Conservation (phyloP, 192 early-diverging fungal species). For the Coemansia sp. region DNA sequence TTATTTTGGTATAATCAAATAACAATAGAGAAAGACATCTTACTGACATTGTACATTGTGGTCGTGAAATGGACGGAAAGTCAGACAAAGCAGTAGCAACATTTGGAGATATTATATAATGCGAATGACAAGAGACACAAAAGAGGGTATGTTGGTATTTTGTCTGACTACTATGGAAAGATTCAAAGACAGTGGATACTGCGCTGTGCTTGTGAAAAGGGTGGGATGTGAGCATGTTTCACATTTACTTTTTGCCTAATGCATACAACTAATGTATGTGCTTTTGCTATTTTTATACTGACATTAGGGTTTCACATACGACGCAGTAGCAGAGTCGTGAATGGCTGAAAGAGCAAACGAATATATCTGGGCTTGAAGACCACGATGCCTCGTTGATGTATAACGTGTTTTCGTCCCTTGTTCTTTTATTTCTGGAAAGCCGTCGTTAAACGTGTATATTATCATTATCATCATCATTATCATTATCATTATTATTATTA, state of each 20-base stretch:
- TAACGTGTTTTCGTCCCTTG: background rate
- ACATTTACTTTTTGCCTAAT: background rate
- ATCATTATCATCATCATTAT: too few species aligned
- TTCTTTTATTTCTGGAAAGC: background rate
- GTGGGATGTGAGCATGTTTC: background rate
- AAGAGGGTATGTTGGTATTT: background rate
- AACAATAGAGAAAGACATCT: background rate
- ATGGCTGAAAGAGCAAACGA: background rate
- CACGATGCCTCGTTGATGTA: background rate
- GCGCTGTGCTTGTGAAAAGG: background rate
- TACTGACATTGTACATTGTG: background rate
- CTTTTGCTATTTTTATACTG: background rate
- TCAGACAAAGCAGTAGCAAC: too few species aligned
- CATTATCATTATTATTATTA: too few species aligned
- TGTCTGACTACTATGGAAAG: background rate
- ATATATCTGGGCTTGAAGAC: background rate
- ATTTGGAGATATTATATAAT: background rate
- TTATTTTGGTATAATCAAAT: background rate
- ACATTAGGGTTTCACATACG: background rate
- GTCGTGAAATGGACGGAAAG: too few species aligned
- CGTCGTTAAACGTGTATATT: background rate
- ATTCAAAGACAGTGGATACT: background rate
- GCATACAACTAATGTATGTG: background rate
- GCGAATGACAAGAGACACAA: background rate
- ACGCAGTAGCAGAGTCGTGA: background rate